Base-by-base conservation (phyloP, 352 stramenopile genomes). In the Aphanomyces cochlioides region DNA sequence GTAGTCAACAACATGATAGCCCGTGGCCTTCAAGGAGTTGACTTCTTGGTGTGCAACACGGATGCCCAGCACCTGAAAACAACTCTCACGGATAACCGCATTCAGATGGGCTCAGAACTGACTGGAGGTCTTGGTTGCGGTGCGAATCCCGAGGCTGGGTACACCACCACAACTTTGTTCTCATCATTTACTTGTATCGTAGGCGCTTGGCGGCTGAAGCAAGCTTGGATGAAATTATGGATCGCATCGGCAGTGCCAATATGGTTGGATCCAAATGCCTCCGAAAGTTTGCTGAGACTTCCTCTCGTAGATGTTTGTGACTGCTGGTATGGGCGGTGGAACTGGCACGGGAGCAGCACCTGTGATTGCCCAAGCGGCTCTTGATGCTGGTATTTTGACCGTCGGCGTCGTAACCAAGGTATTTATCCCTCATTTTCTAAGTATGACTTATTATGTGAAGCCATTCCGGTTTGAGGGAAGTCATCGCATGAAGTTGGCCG, bases 1-100 rank as follows among this genome's bases (percentile, higher is more conserved):
- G 19, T 63, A 89, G 90, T 95, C 66, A 95, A 95, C 79, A 95
- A 95, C 64, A 95, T 95, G 87, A 95, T 95, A 45, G 87, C 87
- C 50, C 83, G 85, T 38, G 87, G 85, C 2, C 74, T 95, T 15
- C 79, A 93, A 71, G 87, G 87, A 53, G 87, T 95, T 36, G 85
- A 95, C 67, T 95, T 95, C 54, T 75, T 97, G 41, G 90, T 97
- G 38, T 96, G 90, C 80, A 97, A 97, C 77, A 97, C 90, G 47
- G 90, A 97, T 58, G 87, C 90, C 43, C 90, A 97, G 81, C 90
- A 97, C 59, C 74, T 97, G 66, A 88, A 88, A 67, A 96, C 88
- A 61, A 96, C 87, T 13, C 73, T 96, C 43, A 96, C 90, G 34
- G 89, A 96, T 65, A 97, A 97, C 73, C 86, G 90, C 56, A 78